Base-by-base conservation (phyloP, 306 rosid species). In the Rosa multiflora region DNA sequence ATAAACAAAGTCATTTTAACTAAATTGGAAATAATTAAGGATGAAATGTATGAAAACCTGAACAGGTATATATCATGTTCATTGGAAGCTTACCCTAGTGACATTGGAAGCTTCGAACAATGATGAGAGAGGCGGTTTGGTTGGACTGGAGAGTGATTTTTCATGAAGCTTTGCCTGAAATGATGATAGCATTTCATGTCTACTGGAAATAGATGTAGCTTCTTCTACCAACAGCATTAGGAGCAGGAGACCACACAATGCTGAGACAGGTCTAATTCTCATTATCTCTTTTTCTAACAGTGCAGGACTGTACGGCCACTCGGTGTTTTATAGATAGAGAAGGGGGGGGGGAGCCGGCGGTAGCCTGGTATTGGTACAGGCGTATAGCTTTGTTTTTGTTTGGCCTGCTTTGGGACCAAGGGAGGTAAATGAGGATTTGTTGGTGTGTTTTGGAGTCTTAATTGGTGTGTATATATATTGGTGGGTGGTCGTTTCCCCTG, bases 71-170 rank as follows among this genome's bases (percentile, higher is more conserved):
- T 5, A 17, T 42, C 10, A 42, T 47, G 58, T 10, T 35, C 48
- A 26, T 26, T 26, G 29, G 29, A 26, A 26, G 40, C 83, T 39
- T 71, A 86, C 90, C 82, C 0, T 61, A 11, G 81, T 86, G 11
- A 81, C 76, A 79, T 78, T 79, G 68, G 91, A 84, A 40, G 87
- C 53, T 49, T 17, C 69, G 73, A 75, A 48, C 47, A 82, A 18
- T 43, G 86, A 56, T 13, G 69, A 63, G 69, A 63, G 69, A 63
- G 15, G n/a, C 40, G n/a, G 37, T 32, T 32, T 63, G 69, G 69
- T 32, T 32, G n/a, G 43, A 63, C 40, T n/a, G 44, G 17, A 49
- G 7, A 61, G 51, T 58, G 76, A 18, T 61, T 71, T 81, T 26
- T 68, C 70, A 7, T 76, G 67, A 14, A 82, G 61, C 70, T 78